Conservation (phyloP, 2,329 filamentous ascomycete species). For the Diaporthe caulivora region DNA sequence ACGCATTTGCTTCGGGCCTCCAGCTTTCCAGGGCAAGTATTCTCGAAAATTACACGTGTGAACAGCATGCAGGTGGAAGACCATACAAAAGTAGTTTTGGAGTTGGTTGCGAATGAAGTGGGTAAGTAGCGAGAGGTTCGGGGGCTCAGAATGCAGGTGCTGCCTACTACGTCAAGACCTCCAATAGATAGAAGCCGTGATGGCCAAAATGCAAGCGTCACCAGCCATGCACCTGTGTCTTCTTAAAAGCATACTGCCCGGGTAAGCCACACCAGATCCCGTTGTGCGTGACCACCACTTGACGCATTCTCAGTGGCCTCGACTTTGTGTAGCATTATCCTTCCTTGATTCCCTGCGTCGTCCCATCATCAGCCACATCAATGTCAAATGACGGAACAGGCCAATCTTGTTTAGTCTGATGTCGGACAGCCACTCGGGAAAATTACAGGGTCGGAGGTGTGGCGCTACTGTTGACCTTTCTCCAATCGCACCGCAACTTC, state of each 20-base stretch:
- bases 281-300: not conserved
- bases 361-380: constrained; percentile 15
- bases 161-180: too few relatives aligned
- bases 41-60: too few relatives aligned
- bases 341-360: not conserved
- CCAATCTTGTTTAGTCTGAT: constrained; percentile 1
- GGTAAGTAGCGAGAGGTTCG: too few relatives aligned
- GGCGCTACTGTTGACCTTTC: constrained; percentile 24
- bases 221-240: not conserved
- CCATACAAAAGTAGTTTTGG: too few relatives aligned
- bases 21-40: too few relatives aligned
- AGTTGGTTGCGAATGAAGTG: too few relatives aligned
- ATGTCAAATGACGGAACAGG: not conserved
- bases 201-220: not conserved
- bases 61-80: too few relatives aligned
- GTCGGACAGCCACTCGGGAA: constrained; percentile 26
- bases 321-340: not conserved
- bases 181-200: not conserved
- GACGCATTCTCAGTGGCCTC: not conserved
- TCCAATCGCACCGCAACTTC: constrained; percentile 25
- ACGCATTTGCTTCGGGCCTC: too few relatives aligned
- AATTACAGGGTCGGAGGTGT: constrained; percentile 20
- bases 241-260: too few relatives aligned
- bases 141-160: too few relatives aligned
- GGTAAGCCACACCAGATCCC: not conserved